Base-by-base conservation (phyloP, 441 rosid species). In the Bocquillonia castaneifolia region DNA sequence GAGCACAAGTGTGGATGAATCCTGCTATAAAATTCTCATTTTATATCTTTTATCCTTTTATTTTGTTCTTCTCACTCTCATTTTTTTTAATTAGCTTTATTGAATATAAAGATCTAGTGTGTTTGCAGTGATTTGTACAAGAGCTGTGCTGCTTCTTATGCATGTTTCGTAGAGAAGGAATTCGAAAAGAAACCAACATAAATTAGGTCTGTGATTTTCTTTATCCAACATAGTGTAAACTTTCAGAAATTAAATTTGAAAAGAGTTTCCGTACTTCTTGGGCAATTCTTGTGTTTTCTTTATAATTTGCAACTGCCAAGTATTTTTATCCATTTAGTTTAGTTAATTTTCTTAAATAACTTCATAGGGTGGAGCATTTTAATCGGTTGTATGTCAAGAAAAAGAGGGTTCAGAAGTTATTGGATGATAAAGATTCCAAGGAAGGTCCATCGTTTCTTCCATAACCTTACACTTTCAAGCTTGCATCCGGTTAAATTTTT, bases 361-460 rank as follows among this genome's bases (percentile, higher is more conserved):
- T 56, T n/a, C 1, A 25, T 34, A 29, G 58, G 93, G 92, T 88
- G 81, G 88, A 85, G 74, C 91, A 85, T 88, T 90, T 90, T 74
- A 92, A 90, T 73, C 76, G 88, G 70, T 73, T 73, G 76, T 84
- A 83, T n/a, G 78, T 88, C 63, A 73, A 74, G 79, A 79, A 83
- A 75, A 90, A 85, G 82, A 82, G 83, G 76, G 81, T 82, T 22
- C 80, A 74, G 60, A 85, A 91, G 80, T 65, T 85, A 57, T 76
- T 87, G 69, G 91, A 87, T 59, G 98, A 88, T 70, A 77, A 67
- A 72, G 84, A 80, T 59, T 70, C 83, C 39, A 86, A 87, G 86
- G 80, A 85, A 72, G 95, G 93, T 81, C 98, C 91, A 69, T 62
- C 86, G 74, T 80, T 81, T 51, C 88, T 89, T 60, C 93, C 94